These are phyloP conservation scores for Lactuca sativa DNA, from an alignment of 129 eudicot genomes.

Conservation along the genomic window DNA sequence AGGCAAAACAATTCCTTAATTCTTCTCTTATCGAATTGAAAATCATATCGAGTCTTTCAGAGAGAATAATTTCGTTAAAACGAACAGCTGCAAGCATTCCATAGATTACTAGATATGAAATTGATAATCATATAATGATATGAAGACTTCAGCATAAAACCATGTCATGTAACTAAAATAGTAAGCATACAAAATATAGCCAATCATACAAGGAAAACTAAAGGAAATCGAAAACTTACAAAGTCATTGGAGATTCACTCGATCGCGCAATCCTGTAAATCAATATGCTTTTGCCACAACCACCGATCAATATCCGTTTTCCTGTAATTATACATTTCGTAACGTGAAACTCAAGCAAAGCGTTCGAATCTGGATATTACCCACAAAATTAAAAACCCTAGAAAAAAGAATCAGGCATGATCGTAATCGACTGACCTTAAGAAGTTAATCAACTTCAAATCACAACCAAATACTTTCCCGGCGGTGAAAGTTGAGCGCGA, in stretches of 20 bases:
- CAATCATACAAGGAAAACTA: slow-evolving; percentile 2
- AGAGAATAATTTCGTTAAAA: background rate
- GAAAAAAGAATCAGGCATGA: background rate
- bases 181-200: slow-evolving; percentile 12
- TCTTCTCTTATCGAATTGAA: background rate
- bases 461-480: background rate
- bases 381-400: slow-evolving; percentile 28
- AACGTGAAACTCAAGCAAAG: slow-evolving; percentile 34
- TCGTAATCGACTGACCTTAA: slow-evolving; percentile 12
- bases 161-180: slow-evolving; percentile 3
- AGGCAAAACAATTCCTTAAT: background rate
- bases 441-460: slow-evolving; percentile 18
- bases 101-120: background rate
- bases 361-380: slow-evolving; percentile 19
- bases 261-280: slow-evolving; percentile 23
- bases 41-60: slow-evolving; percentile 5
- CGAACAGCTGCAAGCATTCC: background rate
- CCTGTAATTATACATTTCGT: slow-evolving; percentile 17
- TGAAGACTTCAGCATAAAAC: background rate
- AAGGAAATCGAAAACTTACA: background rate
- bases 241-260: slow-evolving; percentile 19
- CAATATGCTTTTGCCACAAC: slow-evolving; percentile 3
- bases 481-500: slow-evolving; percentile 18
- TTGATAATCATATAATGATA: background rate
- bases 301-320: slow-evolving; percentile 1